Evolutionary conservation across 2,329 filamentous ascomycete genomes (phyloP).

Genomic region (Penicillium thymicola): DNA sequence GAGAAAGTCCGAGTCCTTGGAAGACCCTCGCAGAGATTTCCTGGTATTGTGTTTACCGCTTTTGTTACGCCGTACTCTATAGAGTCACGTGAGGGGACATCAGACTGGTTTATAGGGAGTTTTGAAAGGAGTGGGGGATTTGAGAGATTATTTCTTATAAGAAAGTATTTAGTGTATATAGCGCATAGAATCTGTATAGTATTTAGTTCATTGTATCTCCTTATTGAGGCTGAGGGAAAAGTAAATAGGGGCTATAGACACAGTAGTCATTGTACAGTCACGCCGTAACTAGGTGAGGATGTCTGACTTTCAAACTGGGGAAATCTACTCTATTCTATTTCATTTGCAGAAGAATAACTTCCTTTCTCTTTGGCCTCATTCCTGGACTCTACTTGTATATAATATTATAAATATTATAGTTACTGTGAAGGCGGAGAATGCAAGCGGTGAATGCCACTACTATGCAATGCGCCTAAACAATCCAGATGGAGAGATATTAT

Average conservation of each 20-base stretch:
- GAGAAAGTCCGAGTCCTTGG: neutral
- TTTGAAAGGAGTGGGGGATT: neutral
- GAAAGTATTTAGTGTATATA: too few relatives aligned
- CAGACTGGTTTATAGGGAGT: neutral
- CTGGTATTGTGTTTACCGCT: conserved; percentile 16
- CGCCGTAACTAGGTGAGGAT: neutral
- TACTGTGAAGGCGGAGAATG: neutral
- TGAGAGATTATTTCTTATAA: neutral
- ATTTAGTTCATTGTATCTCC: neutral
- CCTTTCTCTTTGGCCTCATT: neutral
- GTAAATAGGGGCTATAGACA: neutral
- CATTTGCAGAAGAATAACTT: neutral
- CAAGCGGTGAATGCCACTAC: neutral
- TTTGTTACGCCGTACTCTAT: conserved; percentile 13
- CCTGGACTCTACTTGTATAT: too few relatives aligned
- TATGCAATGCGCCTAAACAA: neutral
- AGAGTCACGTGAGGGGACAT: conserved; percentile 13
- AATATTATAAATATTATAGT: too few relatives aligned
- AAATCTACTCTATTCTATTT: neutral
- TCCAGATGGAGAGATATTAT: neutral
- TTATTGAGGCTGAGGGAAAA: neutral
- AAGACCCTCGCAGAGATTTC: conserved; percentile 20
- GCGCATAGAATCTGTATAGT: too few relatives aligned
- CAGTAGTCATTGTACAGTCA: neutral
- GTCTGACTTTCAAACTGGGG: neutral